phyloP scores from a whole-genome alignment of 2,329 filamentous ascomycete genomes.

The Penicillium hesseltinei region DNA sequence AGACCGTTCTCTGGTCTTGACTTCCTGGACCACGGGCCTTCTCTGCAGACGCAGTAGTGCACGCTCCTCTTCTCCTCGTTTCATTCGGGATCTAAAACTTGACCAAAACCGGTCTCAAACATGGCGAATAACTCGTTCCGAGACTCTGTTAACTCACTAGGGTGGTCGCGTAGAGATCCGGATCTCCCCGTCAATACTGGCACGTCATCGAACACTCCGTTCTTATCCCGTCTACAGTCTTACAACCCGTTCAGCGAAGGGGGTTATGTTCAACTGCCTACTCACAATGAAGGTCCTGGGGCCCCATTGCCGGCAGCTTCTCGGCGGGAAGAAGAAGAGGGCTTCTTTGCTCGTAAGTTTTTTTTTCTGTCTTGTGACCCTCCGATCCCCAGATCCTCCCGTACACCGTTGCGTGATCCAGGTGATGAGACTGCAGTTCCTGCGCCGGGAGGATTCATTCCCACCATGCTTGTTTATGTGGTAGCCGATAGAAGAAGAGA shows the following conservation, averaged over 20 bases:
- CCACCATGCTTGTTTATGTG: slow-evolving; percentile 18
- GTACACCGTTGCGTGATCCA: slow-evolving; percentile 22
- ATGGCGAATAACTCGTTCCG: slow-evolving; percentile 67
- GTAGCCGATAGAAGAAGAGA: slow-evolving; percentile 19
- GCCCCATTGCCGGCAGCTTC: slow-evolving; percentile 81
- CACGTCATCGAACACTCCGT: slow-evolving; percentile 61
- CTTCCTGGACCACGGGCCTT: slow-evolving; percentile 19
- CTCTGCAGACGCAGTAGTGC: slow-evolving; percentile 22
- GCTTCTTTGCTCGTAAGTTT: slow-evolving; percentile 89
- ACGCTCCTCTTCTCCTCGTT: slow-evolving; percentile 13
- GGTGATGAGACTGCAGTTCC: slow-evolving; percentile 40
- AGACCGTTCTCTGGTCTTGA: slow-evolving; percentile 27
- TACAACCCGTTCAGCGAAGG: slow-evolving; percentile 79
- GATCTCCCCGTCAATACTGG: slow-evolving; percentile 70
- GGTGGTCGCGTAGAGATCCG: slow-evolving; percentile 83
- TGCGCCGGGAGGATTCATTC: slow-evolving; percentile 32
- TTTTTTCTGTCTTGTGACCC: slow-evolving; percentile 22
- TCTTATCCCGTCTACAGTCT: slow-evolving; percentile 77
- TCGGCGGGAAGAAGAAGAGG: slow-evolving; percentile 90
- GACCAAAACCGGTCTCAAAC: slow-evolving; percentile 9
- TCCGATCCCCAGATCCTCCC: slow-evolving; percentile 8
- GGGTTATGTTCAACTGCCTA: slow-evolving; percentile 88
- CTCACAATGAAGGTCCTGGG: slow-evolving; percentile 69
- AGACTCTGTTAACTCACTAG: slow-evolving; percentile 90
- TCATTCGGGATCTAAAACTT: slow-evolving; percentile 14